Percentiles rank a stretch among this genome's conserved stretches.
Evolutionary conservation across 108 stramenopile species (phyloP).

Genomic region (Cyclotella atomus): DNA sequence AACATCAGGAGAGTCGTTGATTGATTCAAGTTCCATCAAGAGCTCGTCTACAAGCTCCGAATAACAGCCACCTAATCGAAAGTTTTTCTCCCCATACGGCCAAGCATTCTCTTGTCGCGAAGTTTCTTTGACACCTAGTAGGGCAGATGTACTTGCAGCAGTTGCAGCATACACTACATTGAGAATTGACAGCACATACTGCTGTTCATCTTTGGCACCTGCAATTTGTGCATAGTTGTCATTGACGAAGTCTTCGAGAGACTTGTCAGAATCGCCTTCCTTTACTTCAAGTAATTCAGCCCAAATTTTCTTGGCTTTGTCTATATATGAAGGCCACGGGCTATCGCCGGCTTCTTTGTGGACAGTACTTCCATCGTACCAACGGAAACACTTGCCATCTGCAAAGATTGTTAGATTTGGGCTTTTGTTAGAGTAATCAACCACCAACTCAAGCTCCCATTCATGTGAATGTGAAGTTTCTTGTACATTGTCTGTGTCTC

Average conservation of each 20-base stretch:
- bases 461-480: not conserved
- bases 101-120: constrained; percentile 45
- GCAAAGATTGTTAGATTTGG: constrained; percentile 17
- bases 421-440: not conserved
- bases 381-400: constrained; percentile 16
- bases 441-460: constrained; percentile 11
- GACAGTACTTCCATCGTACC: constrained; percentile 14
- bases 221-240: not conserved
- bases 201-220: not conserved
- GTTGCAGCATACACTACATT: constrained; percentile 43
- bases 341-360: not conserved
- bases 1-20: constrained; percentile 18
- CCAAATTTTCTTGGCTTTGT: constrained; percentile 2
- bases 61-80: constrained; percentile 27
- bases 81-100: constrained; percentile 42
- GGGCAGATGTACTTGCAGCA: constrained; percentile 14
- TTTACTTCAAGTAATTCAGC: not conserved
- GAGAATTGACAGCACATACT: constrained; percentile 18
- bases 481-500: no score
- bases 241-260: constrained; percentile 7
- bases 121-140: constrained; percentile 38
- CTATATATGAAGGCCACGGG: not conserved
- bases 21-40: constrained; percentile 16
- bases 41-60: constrained; percentile 40
- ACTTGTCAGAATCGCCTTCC: not conserved